A percentile compares a stretch with the other conserved stretches of the same genome.
These are phyloP conservation scores for Sistotremastrum suecicum DNA, from an alignment of 768 basidiomycete species.

Conservation along the genomic window DNA sequence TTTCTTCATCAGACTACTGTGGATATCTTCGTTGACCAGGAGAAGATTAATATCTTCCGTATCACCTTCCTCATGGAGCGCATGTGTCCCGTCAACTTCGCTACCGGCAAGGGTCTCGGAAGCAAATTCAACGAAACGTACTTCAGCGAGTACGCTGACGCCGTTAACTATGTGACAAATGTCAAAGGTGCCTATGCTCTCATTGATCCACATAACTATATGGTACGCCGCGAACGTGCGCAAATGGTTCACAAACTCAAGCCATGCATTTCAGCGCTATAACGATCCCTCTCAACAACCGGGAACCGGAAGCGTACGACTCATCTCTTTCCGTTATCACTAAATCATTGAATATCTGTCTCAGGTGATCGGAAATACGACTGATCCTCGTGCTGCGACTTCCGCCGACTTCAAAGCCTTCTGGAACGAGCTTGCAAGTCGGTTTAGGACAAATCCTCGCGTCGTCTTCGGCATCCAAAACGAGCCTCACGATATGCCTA, in stretches of 20 bases:
- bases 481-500: slow-evolving; percentile 32
- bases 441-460: slow-evolving; percentile 26
- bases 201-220: slow-evolving; percentile 34
- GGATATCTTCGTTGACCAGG: slow-evolving; percentile 32
- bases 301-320: slow-evolving; percentile 26
- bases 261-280: background rate
- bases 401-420: slow-evolving; percentile 29
- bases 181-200: slow-evolving; percentile 28
- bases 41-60: slow-evolving; percentile 35
- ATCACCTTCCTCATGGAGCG: slow-evolving; percentile 29
- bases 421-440: slow-evolving; percentile 27
- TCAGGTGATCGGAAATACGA: slow-evolving; percentile 31
- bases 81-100: background rate
- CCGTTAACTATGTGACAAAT: slow-evolving; percentile 28
- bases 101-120: slow-evolving; percentile 22
- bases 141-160: slow-evolving; percentile 28
- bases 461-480: slow-evolving; percentile 36
- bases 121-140: slow-evolving; percentile 33
- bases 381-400: slow-evolving; percentile 30
- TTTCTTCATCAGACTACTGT: slow-evolving; percentile 21
- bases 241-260: too few species aligned
- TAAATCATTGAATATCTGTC: background rate
- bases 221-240: slow-evolving; percentile 24
- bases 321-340: background rate
- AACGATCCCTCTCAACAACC: slow-evolving; percentile 32